Conservation (phyloP, 352 stramenopile species). For the Phytophthora ohioensis region DNA sequence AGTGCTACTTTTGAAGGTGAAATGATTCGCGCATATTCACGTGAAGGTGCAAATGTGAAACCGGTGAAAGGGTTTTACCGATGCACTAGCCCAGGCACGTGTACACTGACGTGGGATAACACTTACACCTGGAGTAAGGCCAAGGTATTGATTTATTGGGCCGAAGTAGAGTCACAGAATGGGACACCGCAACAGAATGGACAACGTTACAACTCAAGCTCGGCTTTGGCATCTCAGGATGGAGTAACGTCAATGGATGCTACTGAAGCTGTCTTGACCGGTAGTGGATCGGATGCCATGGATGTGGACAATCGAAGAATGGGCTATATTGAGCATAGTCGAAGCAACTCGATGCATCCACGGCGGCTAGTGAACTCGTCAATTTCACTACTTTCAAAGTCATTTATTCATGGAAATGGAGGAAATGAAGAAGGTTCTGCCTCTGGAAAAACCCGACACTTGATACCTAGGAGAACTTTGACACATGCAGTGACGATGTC, state of each 20-base stretch:
- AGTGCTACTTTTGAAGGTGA: conserved; percentile 76
- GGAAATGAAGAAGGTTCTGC: conserved; percentile 30
- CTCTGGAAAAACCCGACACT: conserved; percentile 35
- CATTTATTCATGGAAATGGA: conserved; percentile 49
- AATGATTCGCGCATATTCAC: conserved; percentile 68
- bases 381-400: conserved; percentile 78
- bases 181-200: conserved; percentile 26
- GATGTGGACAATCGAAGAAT: conserved; percentile 55
- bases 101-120: conserved; percentile 83
- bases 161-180: conserved; percentile 62
- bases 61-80: conserved; percentile 73
- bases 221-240: conserved; percentile 16
- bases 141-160: conserved; percentile 83
- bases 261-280: conserved; percentile 14
- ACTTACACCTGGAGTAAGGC: conserved; percentile 85
- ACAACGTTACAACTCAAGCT: conserved; percentile 10
- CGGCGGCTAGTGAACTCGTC: conserved; percentile 75
- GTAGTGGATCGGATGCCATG: conserved; percentile 13
- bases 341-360: conserved; percentile 67
- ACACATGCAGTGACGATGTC: conserved; percentile 9
- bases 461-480: conserved; percentile 36
- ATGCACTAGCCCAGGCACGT: conserved; percentile 56
- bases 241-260: conserved; percentile 13
- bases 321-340: conserved; percentile 75
- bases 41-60: conserved; percentile 69